These are phyloP conservation scores for Hypoxylon sp. DNA, from an alignment of 2,329 filamentous ascomycete species.

Conservation along the genomic window DNA sequence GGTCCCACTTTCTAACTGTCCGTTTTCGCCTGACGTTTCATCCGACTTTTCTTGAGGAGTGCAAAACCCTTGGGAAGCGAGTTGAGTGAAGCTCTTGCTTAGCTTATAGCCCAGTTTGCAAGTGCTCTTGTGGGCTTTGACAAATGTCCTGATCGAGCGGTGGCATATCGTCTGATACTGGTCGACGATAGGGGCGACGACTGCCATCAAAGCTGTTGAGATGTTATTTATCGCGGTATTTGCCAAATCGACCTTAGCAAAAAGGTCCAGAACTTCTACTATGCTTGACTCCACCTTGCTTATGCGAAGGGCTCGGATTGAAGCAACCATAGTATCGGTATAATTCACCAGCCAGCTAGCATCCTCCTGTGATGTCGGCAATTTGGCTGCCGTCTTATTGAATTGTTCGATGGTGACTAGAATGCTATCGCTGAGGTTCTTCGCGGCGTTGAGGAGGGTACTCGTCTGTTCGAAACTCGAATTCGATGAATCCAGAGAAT, in stretches of 20 bases:
- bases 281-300: slow-evolving; percentile 59
- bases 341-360: slow-evolving; percentile 68
- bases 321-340: slow-evolving; percentile 59
- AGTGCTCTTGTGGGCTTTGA: slow-evolving; percentile 72
- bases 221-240: slow-evolving; percentile 52
- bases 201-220: slow-evolving; percentile 65
- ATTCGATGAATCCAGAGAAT: slow-evolving; percentile 28
- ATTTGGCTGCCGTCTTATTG: slow-evolving; percentile 60
- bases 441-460: slow-evolving; percentile 65
- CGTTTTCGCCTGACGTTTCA: slow-evolving; percentile 71
- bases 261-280: slow-evolving; percentile 34
- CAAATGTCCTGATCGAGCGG: slow-evolving; percentile 64
- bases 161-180: slow-evolving; percentile 73
- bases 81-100: slow-evolving; percentile 77
- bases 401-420: slow-evolving; percentile 82
- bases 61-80: slow-evolving; percentile 89
- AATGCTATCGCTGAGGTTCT: slow-evolving; percentile 74
- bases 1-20: slow-evolving; percentile 88
- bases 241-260: slow-evolving; percentile 50
- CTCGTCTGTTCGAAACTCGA: slow-evolving; percentile 26
- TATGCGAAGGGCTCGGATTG: slow-evolving; percentile 67
- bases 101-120: slow-evolving; percentile 80
- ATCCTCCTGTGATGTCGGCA: slow-evolving; percentile 68
- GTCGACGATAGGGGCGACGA: slow-evolving; percentile 73
- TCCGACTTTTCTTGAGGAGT: slow-evolving; percentile 83